Base-by-base conservation (phyloP, 2,329 filamentous ascomycete species). In the Apiospora hydei region DNA sequence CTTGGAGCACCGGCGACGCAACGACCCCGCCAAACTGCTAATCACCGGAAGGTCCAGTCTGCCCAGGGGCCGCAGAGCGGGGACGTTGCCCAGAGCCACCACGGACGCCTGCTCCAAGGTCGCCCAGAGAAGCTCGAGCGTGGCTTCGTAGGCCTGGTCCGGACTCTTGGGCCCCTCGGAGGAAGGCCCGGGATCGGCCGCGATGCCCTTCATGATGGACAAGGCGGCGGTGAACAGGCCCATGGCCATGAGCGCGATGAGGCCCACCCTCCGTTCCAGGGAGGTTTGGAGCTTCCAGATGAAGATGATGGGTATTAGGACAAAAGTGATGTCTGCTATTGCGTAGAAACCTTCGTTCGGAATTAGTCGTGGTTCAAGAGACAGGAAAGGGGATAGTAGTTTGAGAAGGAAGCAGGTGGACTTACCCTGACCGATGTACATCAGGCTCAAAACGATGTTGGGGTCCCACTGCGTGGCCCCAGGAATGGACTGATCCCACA, bases 271-370 rank as follows among this genome's bases (percentile, higher is more conserved):
- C 1, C 41, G 70, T 3, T 69, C 51, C 7, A 74, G 43, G 4
- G 69, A 47, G 74, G 76, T 77, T n/a, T 77, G 64, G 10, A 77
- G 72, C 16, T 53, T 67, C 74, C 73, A 77, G 49, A 77, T 73
- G 34, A 76, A 67, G 24, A 73, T 44, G 38, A 73, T 44, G 0
- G 75, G 75, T 13, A 75, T 71, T 8, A 75, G 14, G 43, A 71
- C 75, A 47, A 69, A 76, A 1, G 73, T 73, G 2, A 76, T 43
- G 51, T 76, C 75, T 0, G 73, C 11, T 26, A 57, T 53, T 24
- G 44, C 44, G 14, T 47, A 47, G 44, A 47, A 21, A 47, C 44
- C 44, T 47, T 14, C 13, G 44, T 18, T 18, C 14, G 34, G 5
- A 21, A 6, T 47, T 18, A 47, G 44, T 47, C 16, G 6, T 47